These are phyloP conservation scores for Penicillium glabrum DNA, from an alignment of 2,329 filamentous ascomycete species.

Conservation along the genomic window DNA sequence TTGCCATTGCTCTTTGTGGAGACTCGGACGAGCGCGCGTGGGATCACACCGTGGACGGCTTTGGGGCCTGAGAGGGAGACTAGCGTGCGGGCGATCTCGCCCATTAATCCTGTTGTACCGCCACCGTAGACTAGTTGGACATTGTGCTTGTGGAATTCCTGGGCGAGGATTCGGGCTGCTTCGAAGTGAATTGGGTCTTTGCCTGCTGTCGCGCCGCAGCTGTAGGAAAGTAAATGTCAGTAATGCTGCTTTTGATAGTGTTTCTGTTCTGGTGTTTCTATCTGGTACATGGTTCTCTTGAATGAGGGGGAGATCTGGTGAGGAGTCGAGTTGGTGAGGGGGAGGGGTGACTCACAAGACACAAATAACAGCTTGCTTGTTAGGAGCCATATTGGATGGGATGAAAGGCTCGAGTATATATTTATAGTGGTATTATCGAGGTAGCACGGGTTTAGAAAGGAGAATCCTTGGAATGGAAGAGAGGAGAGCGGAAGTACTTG, in stretches of 20 bases:
- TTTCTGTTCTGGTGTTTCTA: neutral
- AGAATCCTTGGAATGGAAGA: neutral
- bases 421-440: neutral
- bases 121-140: constrained; percentile 91
- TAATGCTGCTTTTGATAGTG: neutral
- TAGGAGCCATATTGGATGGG: constrained; percentile 18
- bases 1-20: constrained; percentile 49
- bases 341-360: constrained; percentile 65
- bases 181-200: constrained; percentile 71
- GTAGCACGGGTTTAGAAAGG: neutral
- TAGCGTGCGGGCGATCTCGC: constrained; percentile 83
- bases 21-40: constrained; percentile 75
- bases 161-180: constrained; percentile 73
- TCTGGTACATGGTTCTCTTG: neutral
- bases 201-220: constrained; percentile 79
- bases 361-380: constrained; percentile 68
- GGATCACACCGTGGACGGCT: constrained; percentile 91
- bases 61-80: constrained; percentile 77
- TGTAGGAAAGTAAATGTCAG: constrained; percentile 27
- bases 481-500: neutral
- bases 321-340: neutral
- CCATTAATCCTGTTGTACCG: constrained; percentile 93
- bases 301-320: neutral
- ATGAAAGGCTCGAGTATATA: neutral
- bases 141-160: constrained; percentile 70